Base-by-base conservation (phyloP, 2,329 filamentous ascomycete species). In the Aspergillus amoenus region DNA sequence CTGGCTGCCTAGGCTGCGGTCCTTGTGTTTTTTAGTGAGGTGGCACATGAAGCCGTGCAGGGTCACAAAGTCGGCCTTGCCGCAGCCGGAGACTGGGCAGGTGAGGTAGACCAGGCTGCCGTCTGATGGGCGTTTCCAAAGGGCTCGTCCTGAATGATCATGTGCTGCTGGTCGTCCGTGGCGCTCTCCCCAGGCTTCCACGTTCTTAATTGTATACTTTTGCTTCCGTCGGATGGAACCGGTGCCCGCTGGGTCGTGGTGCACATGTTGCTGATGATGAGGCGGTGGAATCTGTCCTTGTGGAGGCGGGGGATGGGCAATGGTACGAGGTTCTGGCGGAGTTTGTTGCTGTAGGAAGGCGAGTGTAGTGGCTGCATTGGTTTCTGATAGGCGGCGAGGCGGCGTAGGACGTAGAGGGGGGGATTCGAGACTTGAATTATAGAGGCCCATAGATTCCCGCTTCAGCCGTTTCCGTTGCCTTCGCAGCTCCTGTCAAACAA, bases 11-110 rank as follows among this genome's bases (percentile, higher is more conserved):
- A 76, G 54, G 17, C 69, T 75, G 52, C 72, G 70, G 57, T 76
- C 73, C 52, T 76, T 76, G 62, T 76, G 73, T 57, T 75, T 75
- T 60, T 75, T 76, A 4, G 73, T 76, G 52, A 76, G 63, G 50
- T 76, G 73, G 64, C 73, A 75, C 72, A 75, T 76, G 62, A 76
- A 76, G 17, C 73, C 73, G 52, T 76, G 73, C 9, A 76, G 66
- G 2, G 73, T 76, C 56, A 75, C 72, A 52, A 75, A 76, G 58
- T 76, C 73, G 0, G 72, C 70, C 62, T 76, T 76, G 4, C 71
- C 69, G 56, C 73, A 76, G 22, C 73, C 73, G 3, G 66, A 63
- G 2, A 73, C 69, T 2, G 73, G 73, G 40, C 73, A 76, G 22
- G 70, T 74, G 5, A 76, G 67, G 55, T 76, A 75, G 7, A 76